Conservation (phyloP, 495 filamentous ascomycete genomes). For the Talaromyces liani region DNA sequence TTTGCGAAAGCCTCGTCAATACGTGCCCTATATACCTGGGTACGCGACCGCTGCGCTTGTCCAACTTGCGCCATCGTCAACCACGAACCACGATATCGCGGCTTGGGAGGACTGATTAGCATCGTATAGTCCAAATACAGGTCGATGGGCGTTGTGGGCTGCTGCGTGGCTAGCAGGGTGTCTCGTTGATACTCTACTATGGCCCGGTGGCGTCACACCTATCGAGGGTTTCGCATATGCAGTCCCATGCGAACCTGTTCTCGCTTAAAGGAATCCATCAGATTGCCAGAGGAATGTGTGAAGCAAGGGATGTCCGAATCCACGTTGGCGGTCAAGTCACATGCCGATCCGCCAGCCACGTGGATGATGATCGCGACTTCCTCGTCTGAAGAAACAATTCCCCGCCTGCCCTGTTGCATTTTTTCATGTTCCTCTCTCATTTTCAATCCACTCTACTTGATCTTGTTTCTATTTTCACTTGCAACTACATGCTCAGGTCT, state of each 20-base stretch:
- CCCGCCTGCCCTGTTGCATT: neutral
- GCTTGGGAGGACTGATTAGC: neutral
- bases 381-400: neutral
- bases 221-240: neutral
- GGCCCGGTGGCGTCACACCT: neutral
- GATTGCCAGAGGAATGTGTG: neutral
- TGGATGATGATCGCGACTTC: slow-evolving; percentile 2
- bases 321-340: neutral
- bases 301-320: neutral
- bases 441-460: slow-evolving; percentile 10
- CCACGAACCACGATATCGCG: neutral
- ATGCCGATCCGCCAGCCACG: slow-evolving; percentile 1
- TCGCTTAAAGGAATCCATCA: neutral
- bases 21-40: neutral
- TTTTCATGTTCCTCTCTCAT: slow-evolving; percentile 11
- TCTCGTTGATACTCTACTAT: neutral
- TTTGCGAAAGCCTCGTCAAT: neutral
- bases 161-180: neutral
- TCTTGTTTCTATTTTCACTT: slow-evolving; percentile 7
- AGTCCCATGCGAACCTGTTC: neutral
- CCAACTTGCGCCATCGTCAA: neutral
- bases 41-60: neutral
- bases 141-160: neutral
- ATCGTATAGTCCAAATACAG: neutral
- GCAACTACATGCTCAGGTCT: neutral